Conservation (phyloP, 805 yeast species). For the Kluyveromyces dobzhanskii region DNA sequence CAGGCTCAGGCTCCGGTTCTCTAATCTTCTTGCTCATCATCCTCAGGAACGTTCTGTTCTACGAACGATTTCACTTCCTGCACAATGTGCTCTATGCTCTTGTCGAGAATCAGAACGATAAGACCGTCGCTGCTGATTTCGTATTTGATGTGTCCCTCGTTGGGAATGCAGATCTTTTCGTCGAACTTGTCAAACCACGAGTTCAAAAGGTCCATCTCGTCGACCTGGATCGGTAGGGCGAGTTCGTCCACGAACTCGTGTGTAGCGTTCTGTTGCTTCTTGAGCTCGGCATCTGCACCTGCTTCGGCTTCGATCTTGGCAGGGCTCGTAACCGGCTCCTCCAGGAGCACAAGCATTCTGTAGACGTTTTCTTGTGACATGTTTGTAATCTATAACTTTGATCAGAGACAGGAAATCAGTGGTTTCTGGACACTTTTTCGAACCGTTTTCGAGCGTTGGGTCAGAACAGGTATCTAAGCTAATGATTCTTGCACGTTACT, state of each 20-base stretch:
- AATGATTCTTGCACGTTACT: too few relatives aligned
- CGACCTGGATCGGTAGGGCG: constrained; percentile 22
- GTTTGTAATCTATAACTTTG: too few relatives aligned
- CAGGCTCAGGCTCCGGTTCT: too few relatives aligned
- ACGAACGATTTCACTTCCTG: constrained; percentile 23
- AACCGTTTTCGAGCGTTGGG: too few relatives aligned
- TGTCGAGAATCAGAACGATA: constrained; percentile 26
- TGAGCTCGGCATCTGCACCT: constrained; percentile 4
- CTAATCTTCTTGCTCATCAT: too few relatives aligned
- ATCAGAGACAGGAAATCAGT: too few relatives aligned
- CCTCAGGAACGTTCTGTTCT: constrained; percentile 8
- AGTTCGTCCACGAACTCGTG: constrained; percentile 30
- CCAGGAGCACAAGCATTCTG: constrained; percentile 26
- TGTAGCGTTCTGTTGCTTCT: constrained; percentile 13
- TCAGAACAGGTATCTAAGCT: too few relatives aligned
- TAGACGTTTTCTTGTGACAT: constrained; percentile 19
- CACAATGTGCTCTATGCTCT: constrained; percentile 21
- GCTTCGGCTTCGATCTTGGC: constrained; percentile 5
- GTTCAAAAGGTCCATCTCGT: constrained; percentile 26
- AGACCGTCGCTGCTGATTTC: constrained; percentile 32
- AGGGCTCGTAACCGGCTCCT: constrained; percentile 23
- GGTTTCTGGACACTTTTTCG: too few relatives aligned
- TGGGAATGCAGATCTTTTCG: constrained; percentile 30
- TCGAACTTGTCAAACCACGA: constrained; percentile 31
- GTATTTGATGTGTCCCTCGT: constrained; percentile 31